Conservation (phyloP, 148 eudicot species). For the Camellia granthamiana region DNA sequence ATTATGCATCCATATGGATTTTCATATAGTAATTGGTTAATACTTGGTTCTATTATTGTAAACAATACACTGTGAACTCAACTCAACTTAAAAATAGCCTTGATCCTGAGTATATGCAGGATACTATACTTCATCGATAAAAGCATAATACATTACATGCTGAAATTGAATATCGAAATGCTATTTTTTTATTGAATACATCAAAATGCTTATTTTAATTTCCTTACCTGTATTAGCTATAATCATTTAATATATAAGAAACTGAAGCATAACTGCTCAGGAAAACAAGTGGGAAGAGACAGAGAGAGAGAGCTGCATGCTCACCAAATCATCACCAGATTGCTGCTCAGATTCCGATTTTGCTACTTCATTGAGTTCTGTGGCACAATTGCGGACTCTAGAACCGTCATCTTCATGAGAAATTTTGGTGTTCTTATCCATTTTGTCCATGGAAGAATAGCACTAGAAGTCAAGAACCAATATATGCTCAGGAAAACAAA, state of each 20-base stretch:
- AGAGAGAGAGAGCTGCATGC: constrained; percentile 14
- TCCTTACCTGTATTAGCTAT: background rate
- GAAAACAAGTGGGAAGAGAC: too few relatives aligned
- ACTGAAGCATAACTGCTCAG: too few relatives aligned
- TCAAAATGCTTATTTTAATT: background rate
- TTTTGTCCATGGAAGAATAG: constrained; percentile 30
- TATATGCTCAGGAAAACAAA: background rate
- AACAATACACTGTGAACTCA: too few relatives aligned
- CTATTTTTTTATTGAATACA: too few relatives aligned
- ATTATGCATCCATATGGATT: too few relatives aligned
- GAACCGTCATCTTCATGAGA: constrained; percentile 28
- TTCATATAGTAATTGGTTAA: too few relatives aligned
- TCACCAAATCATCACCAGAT: constrained; percentile 40
- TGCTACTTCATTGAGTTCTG: constrained; percentile 16
- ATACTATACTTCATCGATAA: too few relatives aligned
- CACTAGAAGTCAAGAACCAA: background rate
- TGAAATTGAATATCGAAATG: background rate
- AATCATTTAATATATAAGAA: background rate
- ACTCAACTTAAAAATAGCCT: too few relatives aligned
- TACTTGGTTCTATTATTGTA: too few relatives aligned
- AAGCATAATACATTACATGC: background rate
- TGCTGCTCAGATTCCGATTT: constrained; percentile 26
- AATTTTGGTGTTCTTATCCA: constrained; percentile 29
- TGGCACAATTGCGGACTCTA: constrained; percentile 20
- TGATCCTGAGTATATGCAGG: too few relatives aligned